Evolutionary conservation across 1,284 basidiomycete genomes (phyloP), one percentile per base, ranked within the genome.

Genomic region (Sporisorium iseilematis-ciliati): DNA sequence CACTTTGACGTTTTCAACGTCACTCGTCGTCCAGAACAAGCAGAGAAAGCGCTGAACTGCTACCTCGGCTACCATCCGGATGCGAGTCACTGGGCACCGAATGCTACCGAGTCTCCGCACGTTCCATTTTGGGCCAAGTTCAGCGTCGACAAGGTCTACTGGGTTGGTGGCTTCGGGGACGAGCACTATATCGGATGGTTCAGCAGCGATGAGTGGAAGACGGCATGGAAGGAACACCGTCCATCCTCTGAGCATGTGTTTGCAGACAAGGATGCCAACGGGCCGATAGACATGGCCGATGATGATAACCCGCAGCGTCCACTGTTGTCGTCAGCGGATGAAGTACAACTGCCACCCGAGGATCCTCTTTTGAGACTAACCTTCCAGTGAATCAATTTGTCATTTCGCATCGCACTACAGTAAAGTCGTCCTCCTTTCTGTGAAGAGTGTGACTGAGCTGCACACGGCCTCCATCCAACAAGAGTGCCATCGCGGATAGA

Each of bases 181-280:
- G 83, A 85, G 64, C 83, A 83, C 66, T 72, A 68, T 43, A 85
- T 85, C 29, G 82, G 83, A 23, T 73, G 76, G 74, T 64, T 85
- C 50, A 62, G 56, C 33, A 55, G 64, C 53, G 65, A 74, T 10
- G 60, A 66, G 20, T 83, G 75, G 75, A 57, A 54, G 20, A 33
- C 55, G 16, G 67, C 67, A 2, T 75, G 56, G 59, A 54, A 48
- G 41, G 35, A 57, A 18, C 50, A 65, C 18, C 38, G 1, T 18
- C 16, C 18, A 7, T 49, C 48, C 26, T 7, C 46, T 16, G 1
- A 16, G 14, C 12, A 14, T 5, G 2, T 38, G 35, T 16, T 38
- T 38, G 35, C 35, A 38, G 35, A 38, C 14, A 11, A 33, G 31
- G 35, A 38, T 38, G 35, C 35, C 12, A 14, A 14, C 35, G 14